These are phyloP conservation scores for Magnusiomyces paraingens DNA, from an alignment of 1,139 yeast genomes.

Conservation along the genomic window DNA sequence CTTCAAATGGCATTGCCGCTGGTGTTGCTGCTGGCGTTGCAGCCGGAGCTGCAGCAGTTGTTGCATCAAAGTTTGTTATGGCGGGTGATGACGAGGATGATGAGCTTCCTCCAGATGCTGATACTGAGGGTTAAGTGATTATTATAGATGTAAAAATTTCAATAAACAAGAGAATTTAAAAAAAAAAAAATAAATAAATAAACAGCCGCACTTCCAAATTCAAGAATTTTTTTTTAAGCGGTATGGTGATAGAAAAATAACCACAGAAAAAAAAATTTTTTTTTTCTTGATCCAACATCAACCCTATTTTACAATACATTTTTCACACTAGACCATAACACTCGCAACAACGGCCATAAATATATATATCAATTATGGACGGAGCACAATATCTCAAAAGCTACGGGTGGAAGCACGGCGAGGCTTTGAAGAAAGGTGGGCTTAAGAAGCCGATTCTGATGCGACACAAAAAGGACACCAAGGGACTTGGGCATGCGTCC, in stretches of 20 bases:
- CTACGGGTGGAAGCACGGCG: slow-evolving; percentile 91
- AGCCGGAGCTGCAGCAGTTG: not conserved
- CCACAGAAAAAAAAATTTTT: not conserved
- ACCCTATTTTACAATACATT: too few species aligned
- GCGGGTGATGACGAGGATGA: slow-evolving; percentile 6
- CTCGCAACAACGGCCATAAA: not conserved
- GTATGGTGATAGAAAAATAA: too few species aligned
- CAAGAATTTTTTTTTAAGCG: too few species aligned
- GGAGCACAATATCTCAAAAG: slow-evolving; percentile 64
- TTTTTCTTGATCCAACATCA: not conserved
- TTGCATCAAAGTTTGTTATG: slow-evolving; percentile 1
- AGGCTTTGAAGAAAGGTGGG: slow-evolving; percentile 75
- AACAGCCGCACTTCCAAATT: too few species aligned
- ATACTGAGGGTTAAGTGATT: slow-evolving; percentile 5
- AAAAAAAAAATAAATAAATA: too few species aligned
- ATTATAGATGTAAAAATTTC: too few species aligned
- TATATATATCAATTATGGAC: slow-evolving; percentile 46
- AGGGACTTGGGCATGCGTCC: slow-evolving; percentile 75
- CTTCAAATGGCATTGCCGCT: not conserved
- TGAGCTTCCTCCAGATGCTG: slow-evolving; percentile 6
- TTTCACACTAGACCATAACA: too few species aligned
- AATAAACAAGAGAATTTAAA: too few species aligned
- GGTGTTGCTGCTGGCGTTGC: not conserved
- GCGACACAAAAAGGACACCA: slow-evolving; percentile 81
- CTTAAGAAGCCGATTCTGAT: slow-evolving; percentile 80